Conservation (phyloP, 192 early-diverging fungal genomes). For the Chytriomyces hyalinus region DNA sequence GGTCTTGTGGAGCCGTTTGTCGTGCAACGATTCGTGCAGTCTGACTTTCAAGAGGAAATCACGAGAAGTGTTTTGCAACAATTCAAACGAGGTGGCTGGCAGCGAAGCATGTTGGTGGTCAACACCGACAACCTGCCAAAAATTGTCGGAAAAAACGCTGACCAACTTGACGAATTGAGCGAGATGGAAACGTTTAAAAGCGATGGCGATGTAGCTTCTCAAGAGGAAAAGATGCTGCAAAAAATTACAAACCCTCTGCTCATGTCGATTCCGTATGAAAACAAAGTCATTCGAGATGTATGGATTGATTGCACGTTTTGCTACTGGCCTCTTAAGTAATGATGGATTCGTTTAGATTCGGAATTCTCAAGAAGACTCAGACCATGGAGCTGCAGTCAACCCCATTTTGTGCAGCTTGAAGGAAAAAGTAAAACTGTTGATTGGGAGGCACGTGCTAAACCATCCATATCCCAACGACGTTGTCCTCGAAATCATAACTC, state of each 20-base stretch:
- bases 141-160: background rate
- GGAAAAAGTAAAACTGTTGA: too few species aligned
- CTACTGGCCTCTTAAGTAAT: too few species aligned
- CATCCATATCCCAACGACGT: slow-evolving; percentile 2
- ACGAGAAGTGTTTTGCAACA: slow-evolving; percentile 15
- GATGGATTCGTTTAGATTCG: too few species aligned
- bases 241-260: slow-evolving; percentile 1
- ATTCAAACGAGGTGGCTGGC: slow-evolving; percentile 2
- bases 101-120: slow-evolving; percentile 7
- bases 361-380: too few species aligned
- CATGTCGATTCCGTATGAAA: slow-evolving; percentile 25
- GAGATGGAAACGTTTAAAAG: background rate
- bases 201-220: background rate
- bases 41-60: slow-evolving; percentile 33
- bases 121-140: slow-evolving; percentile 9
- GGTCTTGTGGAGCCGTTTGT: slow-evolving; percentile 5
- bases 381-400: too few species aligned
- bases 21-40: slow-evolving; percentile 25
- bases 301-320: background rate
- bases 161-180: background rate
- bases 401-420: too few species aligned
- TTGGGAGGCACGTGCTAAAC: background rate
- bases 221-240: slow-evolving; percentile 12
- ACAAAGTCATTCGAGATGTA: slow-evolving; percentile 11
- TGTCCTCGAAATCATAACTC: slow-evolving; percentile 9